Percentiles rank a stretch among this genome's conserved stretches.
Conservation (phyloP, 1,284 basidiomycete species). For the Termitomyces sp. region DNA sequence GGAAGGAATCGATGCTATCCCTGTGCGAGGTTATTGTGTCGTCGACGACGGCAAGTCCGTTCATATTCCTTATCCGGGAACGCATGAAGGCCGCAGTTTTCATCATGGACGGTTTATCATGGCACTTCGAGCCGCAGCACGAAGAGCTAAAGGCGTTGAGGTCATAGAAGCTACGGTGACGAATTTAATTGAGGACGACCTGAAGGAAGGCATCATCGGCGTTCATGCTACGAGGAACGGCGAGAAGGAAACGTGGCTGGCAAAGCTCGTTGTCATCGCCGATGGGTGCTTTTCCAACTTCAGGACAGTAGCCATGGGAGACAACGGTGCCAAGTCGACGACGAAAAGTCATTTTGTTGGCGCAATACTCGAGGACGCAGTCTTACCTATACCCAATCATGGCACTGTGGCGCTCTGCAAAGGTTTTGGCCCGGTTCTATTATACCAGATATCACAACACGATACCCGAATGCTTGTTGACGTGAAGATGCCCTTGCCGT, state of each 20-base stretch:
- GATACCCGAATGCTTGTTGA: conserved; percentile 90
- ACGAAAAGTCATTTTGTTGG: conserved; percentile 82
- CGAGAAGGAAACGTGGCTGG: conserved; percentile 54
- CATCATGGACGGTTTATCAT: conserved; percentile 95
- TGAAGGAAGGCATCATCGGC: conserved; percentile 28
- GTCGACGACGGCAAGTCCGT: conserved; percentile 64
- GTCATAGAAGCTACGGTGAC: conserved; percentile 82
- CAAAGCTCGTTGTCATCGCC: conserved; percentile 83
- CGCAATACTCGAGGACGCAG: conserved; percentile 69
- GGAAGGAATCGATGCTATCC: conserved; percentile 85
- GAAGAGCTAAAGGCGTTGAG: conserved; percentile 55
- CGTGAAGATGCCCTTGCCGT: conserved; percentile 81
- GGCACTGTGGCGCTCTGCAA: conserved; percentile 82
- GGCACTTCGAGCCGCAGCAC: conserved; percentile 68
- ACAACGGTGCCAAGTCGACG: conserved; percentile 40
- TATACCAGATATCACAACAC: conserved; percentile 75
- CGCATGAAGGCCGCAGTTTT: conserved; percentile 74
- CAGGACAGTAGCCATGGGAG: conserved; percentile 44
- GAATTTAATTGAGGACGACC: conserved; percentile 46
- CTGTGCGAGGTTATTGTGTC: conserved; percentile 86
- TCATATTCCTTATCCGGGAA: conserved; percentile 85
- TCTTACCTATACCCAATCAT: conserved; percentile 77
- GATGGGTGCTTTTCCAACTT: conserved; percentile 97
- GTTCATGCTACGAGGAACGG: conserved; percentile 33
- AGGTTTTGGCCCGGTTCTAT: conserved; percentile 75